Percentiles rank a stretch among this genome's conserved stretches.
Conservation (phyloP, 148 eudicot species). For the Fagopyrum homotropicum region DNA sequence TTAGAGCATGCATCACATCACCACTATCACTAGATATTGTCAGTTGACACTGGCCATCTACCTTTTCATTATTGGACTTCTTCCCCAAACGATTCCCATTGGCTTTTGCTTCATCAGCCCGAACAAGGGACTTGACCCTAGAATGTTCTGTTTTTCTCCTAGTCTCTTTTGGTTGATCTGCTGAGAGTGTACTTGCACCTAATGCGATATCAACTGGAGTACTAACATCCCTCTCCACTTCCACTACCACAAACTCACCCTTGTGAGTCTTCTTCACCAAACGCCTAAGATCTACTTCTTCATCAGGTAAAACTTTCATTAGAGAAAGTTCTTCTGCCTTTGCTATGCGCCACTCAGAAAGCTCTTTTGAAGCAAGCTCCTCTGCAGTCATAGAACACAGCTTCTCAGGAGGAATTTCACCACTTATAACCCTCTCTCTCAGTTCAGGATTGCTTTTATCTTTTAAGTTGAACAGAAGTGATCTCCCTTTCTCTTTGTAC, state of each 20-base stretch:
- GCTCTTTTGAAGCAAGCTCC: conserved; percentile 96
- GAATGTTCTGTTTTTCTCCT: conserved; percentile 16
- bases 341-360: conserved; percentile 92
- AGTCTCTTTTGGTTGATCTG: conserved; percentile 24
- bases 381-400: conserved; percentile 96
- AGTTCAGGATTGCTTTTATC: conserved; percentile 87
- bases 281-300: conserved; percentile 65
- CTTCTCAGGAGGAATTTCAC: conserved; percentile 70
- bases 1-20: conserved; percentile 86
- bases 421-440: conserved; percentile 81
- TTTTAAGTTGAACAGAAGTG: conserved; percentile 83
- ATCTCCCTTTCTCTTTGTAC: conserved; percentile 90
- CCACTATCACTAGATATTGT: conserved; percentile 73
- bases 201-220: conserved; percentile 49
- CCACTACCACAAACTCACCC: conserved; percentile 94
- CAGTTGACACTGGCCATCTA: conserved; percentile 40
- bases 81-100: conserved; percentile 22
- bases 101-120: conserved; percentile 19
- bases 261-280: conserved; percentile 97
- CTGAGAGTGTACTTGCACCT: conserved; percentile 24
- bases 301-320: conserved; percentile 79
- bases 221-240: conserved; percentile 56
- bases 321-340: conserved; percentile 82
- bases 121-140: conserved; percentile 14
- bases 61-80: conserved; percentile 25